Conservation (phyloP, 2,329 filamentous ascomycete species). For the Leptographium radiaticola region DNA sequence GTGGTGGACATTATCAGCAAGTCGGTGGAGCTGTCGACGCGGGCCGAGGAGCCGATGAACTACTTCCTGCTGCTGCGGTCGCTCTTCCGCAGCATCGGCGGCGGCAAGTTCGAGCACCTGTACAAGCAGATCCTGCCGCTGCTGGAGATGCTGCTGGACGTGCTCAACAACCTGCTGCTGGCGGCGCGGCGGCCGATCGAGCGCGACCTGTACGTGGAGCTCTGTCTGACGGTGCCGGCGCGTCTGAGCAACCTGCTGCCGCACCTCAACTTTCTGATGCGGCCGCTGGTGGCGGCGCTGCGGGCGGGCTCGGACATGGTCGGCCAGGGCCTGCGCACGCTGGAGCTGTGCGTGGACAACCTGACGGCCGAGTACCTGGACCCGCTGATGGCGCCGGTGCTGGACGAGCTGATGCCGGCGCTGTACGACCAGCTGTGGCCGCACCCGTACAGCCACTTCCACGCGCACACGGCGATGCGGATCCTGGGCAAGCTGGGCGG, state of each 20-base stretch:
- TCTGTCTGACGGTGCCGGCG: conserved; percentile 91
- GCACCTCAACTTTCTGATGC: conserved; percentile 93
- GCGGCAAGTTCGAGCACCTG: conserved; percentile 90
- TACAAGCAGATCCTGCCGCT: conserved; percentile 97
- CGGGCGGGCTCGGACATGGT: conserved; percentile 87
- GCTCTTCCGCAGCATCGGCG: conserved; percentile 90
- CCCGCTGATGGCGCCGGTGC: conserved; percentile 97
- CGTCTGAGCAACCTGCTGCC: conserved; percentile 87
- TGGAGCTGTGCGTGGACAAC: conserved; percentile 96
- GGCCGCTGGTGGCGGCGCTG: conserved; percentile 88
- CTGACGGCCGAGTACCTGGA: conserved; percentile 95
- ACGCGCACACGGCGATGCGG: conserved; percentile 93
- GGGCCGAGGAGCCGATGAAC: conserved; percentile 94
- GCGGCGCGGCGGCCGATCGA: conserved; percentile 84
- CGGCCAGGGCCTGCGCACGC: conserved; percentile 79
- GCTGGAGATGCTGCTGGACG: conserved; percentile 93
- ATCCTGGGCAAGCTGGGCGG: conserved; percentile 95
- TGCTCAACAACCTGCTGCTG: conserved; percentile 86
- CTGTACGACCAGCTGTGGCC: conserved; percentile 92
- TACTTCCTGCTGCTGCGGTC: conserved; percentile 91
- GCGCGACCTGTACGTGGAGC: conserved; percentile 89
- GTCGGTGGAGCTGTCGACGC: conserved; percentile 91
- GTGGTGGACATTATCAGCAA: conserved; percentile 96
- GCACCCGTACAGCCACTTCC: conserved; percentile 91
- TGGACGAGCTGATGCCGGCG: conserved; percentile 96